These are phyloP conservation scores for Yamadazyma spencermartinsiae DNA, from an alignment of 1,139 yeast genomes.

Conservation along the genomic window DNA sequence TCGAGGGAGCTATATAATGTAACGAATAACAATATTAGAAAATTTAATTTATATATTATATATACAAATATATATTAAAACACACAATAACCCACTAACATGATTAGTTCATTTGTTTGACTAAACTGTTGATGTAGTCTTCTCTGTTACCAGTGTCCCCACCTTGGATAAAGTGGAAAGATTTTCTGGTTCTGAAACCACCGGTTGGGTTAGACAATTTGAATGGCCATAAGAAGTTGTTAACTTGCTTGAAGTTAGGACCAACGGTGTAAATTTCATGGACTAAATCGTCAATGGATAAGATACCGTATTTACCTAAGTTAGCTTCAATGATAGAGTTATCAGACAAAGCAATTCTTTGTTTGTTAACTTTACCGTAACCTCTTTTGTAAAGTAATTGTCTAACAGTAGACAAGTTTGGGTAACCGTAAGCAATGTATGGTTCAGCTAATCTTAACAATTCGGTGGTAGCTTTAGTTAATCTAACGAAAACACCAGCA, in stretches of 20 bases:
- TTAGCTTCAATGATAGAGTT: slow-evolving; percentile 90
- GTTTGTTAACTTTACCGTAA: slow-evolving; percentile 98
- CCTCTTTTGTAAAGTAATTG: slow-evolving; percentile 99
- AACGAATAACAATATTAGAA: slow-evolving; percentile 4
- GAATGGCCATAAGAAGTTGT: slow-evolving; percentile 99
- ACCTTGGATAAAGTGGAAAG: slow-evolving; percentile 98
- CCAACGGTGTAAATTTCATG: slow-evolving; percentile 99
- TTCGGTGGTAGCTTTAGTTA: slow-evolving; percentile 98
- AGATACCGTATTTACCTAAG: slow-evolving; percentile 96
- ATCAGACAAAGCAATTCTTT: slow-evolving; percentile 93
- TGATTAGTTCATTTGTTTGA: slow-evolving; percentile 90
- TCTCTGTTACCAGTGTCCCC: slow-evolving; percentile 99
- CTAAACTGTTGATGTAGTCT: slow-evolving; percentile 95
- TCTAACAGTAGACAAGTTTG: slow-evolving; percentile 93
- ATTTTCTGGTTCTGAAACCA: slow-evolving; percentile 99
- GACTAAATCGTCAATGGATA: slow-evolving; percentile 94
- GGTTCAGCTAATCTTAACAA: slow-evolving; percentile 98
- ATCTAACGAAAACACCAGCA: slow-evolving; percentile 97
- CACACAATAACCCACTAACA: slow-evolving; percentile 8
- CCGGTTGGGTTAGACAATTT: slow-evolving; percentile 98
- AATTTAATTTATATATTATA: slow-evolving; percentile 8
- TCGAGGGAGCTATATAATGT: slow-evolving; percentile 3
- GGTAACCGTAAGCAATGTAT: slow-evolving; percentile 99
- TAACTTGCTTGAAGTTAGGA: slow-evolving; percentile 99
- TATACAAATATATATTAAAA: slow-evolving; percentile 9